Evolutionary conservation across 352 stramenopile genomes (phyloP).

Genomic region (Phytophthora sp.): DNA sequence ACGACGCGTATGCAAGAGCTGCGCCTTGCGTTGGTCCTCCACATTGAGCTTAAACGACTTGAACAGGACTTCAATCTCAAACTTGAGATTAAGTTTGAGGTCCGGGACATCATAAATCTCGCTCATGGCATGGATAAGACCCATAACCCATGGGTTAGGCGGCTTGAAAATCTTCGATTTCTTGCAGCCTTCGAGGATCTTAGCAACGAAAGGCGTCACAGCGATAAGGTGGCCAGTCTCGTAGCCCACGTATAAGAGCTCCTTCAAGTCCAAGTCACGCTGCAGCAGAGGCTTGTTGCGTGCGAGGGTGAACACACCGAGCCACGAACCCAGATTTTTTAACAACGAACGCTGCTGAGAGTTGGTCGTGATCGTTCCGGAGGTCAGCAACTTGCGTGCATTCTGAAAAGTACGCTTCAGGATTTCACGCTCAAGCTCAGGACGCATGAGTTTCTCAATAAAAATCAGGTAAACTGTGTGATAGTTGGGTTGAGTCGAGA

Average conservation of each 20-base stretch:
- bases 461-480: slow-evolving; percentile 98
- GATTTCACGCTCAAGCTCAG: slow-evolving; percentile 94
- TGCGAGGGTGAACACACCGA: slow-evolving; percentile 98
- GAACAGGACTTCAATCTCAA: slow-evolving; percentile 99
- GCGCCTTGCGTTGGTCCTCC: slow-evolving; percentile 94
- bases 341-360: slow-evolving; percentile 97
- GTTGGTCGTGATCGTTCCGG: slow-evolving; percentile 98
- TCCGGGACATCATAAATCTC: slow-evolving; percentile 99
- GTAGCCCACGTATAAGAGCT: slow-evolving; percentile 96
- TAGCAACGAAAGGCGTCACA: slow-evolving; percentile 98
- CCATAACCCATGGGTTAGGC: slow-evolving; percentile 99
- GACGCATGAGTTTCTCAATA: slow-evolving; percentile 95
- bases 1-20: slow-evolving; percentile 90
- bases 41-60: slow-evolving; percentile 99
- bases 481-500: slow-evolving; percentile 99
- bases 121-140: slow-evolving; percentile 97
- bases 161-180: slow-evolving; percentile 98
- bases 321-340: slow-evolving; percentile 99
- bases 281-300: slow-evolving; percentile 98
- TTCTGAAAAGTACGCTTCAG: slow-evolving; percentile 95
- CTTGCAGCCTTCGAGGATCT: slow-evolving; percentile 98
- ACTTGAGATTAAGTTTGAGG: slow-evolving; percentile 99
- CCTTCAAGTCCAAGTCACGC: slow-evolving; percentile 98
- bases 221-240: slow-evolving; percentile 97
- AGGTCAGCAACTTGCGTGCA: slow-evolving; percentile 96